Conservation (phyloP, 176 grass and related monocot genomes). For the Leersia perrieri region DNA sequence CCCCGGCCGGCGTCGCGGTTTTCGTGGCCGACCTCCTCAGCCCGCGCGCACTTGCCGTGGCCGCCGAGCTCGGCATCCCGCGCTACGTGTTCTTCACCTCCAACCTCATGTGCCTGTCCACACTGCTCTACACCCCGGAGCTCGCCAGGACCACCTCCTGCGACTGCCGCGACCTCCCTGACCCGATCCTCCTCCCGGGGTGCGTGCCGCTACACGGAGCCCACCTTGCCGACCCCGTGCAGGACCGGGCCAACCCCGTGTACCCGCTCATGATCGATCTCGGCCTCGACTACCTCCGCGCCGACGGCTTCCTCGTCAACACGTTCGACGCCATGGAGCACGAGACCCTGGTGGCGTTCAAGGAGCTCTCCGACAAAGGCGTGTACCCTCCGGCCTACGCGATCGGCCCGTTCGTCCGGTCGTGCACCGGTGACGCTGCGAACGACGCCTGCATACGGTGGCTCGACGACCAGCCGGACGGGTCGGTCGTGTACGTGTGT, state of each 20-base stretch:
- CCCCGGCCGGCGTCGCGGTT: background rate
- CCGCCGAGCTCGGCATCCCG: conserved; percentile 44
- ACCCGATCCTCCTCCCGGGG: conserved; percentile 45
- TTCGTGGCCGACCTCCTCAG: conserved; percentile 50
- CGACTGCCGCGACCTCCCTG: conserved; percentile 52
- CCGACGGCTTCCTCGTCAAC: conserved; percentile 51
- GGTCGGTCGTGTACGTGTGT: conserved; percentile 63
- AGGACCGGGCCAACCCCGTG: conserved; percentile 35
- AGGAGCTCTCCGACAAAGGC: conserved; percentile 23
- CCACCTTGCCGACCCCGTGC: conserved; percentile 29
- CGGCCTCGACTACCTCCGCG: background rate
- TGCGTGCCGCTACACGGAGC: conserved; percentile 54
- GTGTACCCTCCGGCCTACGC: conserved; percentile 42
- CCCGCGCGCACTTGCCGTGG: conserved; percentile 23
- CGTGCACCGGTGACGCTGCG: background rate
- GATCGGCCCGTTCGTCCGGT: conserved; percentile 41
- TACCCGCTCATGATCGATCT: conserved; percentile 25
- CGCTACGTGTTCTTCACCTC: conserved; percentile 48
- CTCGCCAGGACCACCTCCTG: conserved; percentile 38
- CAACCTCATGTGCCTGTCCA: conserved; percentile 23
- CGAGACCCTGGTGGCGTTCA: conserved; percentile 16
- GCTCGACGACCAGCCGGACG: conserved; percentile 64
- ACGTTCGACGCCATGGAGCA: conserved; percentile 56
- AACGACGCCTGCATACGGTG: conserved; percentile 45
- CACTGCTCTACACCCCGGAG: conserved; percentile 24